Evolutionary conservation across 2,329 filamentous ascomycete species (phyloP), one percentile per base, ranked within the genome.

Genomic region (Chalaropsis ovoidea): DNA sequence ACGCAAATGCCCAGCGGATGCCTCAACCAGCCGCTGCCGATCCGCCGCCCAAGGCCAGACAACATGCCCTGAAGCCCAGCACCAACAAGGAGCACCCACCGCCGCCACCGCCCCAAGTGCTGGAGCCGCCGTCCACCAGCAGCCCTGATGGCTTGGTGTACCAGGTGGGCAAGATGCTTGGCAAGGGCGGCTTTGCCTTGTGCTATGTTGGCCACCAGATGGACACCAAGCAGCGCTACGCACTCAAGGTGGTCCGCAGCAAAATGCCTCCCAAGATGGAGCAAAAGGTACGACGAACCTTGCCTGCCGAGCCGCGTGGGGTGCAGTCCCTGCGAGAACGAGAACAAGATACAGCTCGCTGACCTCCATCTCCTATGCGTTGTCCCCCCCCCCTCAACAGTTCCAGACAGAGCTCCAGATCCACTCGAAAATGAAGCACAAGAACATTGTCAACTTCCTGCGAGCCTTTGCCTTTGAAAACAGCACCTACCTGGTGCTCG

Each of bases 401-500:
- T 86, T 87, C 71, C 84, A 86, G 84, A 84, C 84, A 24, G 94
- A 99, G 75, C 83, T 99, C 6, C 93, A 97, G 76, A 96, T 99
- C 68, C 94, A 99, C 77, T 96, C 94, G 54, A 99, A 97, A 74
- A 93, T 99, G 85, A 86, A 87, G 67, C 94, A 99, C 73, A 88
- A 89, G 64, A 96, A 96, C 74, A 93, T 99, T 70, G 94, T 99
- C 69, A 88, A 93, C 71, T 99, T 99, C 75, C 85, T 95, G 72
- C 86, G 93, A 70, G 94, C 94, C 42, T 99, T 99, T 74, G 88
- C 92, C 13, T 95, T 92, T 75, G 82, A 90, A 70, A 86, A 84
- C 69, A 92, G 87, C 74, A 97, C 94, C 67, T 99, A 95, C 72
- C 88, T 99, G 61, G 89, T 97, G 60, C 81, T 99, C 35, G 93